Conservation (phyloP, 2,329 filamentous ascomycete genomes). For the Colletotrichum neosansevieriae region DNA sequence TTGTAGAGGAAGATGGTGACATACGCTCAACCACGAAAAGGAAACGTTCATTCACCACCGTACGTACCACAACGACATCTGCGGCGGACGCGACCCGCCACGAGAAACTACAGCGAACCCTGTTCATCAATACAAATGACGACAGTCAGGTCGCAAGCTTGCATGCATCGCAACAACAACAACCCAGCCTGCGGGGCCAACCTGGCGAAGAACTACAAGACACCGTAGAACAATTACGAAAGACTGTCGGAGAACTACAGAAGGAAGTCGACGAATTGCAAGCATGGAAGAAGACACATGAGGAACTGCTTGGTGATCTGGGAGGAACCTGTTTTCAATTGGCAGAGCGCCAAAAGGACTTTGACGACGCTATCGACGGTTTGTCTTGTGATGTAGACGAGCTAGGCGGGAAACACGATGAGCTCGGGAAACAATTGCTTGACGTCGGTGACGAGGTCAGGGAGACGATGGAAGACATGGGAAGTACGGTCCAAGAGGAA, state of each 20-base stretch:
- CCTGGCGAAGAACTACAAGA: neutral
- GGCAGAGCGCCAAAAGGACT: neutral
- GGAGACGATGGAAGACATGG: neutral
- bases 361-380: neutral
- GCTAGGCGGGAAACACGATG: neutral
- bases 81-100: neutral
- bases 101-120: slow-evolving; percentile 1
- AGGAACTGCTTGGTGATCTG: neutral
- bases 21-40: slow-evolving; percentile 4
- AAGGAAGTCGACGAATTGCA: neutral
- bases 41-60: neutral
- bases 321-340: slow-evolving; percentile 8
- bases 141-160: neutral
- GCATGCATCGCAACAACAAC: neutral
- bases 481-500: neutral
- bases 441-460: neutral
- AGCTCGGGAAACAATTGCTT: neutral
- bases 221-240: neutral
- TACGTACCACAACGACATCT: slow-evolving; percentile 9
- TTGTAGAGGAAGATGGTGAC: neutral
- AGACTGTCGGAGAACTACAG: neutral
- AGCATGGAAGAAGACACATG: neutral
- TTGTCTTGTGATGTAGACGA: neutral
- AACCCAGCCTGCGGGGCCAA: neutral
- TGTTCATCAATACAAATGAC: neutral